Percentiles rank a stretch among this genome's conserved stretches.
Evolutionary conservation across 2,329 filamentous ascomycete species (phyloP).

Genomic region (Penicillium sp.): DNA sequence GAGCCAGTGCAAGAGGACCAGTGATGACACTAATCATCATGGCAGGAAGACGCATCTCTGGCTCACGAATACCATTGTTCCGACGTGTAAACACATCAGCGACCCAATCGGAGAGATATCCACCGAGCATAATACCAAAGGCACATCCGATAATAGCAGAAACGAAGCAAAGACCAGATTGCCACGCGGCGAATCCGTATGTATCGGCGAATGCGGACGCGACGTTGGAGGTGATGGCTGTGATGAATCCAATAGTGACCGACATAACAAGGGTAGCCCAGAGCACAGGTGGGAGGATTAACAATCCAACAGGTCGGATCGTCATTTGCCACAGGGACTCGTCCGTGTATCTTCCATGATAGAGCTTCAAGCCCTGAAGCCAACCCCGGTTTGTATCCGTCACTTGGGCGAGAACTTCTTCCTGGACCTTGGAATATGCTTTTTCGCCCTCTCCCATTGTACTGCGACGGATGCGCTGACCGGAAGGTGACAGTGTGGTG

Average conservation of each 20-base stretch:
- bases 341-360: constrained; percentile 36
- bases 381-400: not conserved
- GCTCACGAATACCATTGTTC: constrained; percentile 34
- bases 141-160: constrained; percentile 9
- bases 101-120: constrained; percentile 38
- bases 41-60: constrained; percentile 31
- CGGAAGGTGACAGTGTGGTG: constrained; percentile 5
- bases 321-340: constrained; percentile 17
- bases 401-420: not conserved
- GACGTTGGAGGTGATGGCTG: constrained; percentile 23
- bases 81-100: constrained; percentile 32
- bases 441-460: constrained; percentile 1
- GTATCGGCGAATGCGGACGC: constrained; percentile 14
- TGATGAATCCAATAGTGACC: constrained; percentile 30
- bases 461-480: not conserved
- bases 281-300: constrained; percentile 16
- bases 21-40: constrained; percentile 13
- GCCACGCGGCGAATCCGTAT: constrained; percentile 34
- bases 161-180: constrained; percentile 54
- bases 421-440: not conserved
- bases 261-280: constrained; percentile 23
- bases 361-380: constrained; percentile 7
- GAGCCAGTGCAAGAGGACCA: constrained; percentile 9
- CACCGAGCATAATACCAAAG: constrained; percentile 52
- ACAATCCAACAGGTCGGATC: constrained; percentile 14